Conservation (phyloP, 2,329 filamentous ascomycete genomes). For the Penicillium vulpinum region DNA sequence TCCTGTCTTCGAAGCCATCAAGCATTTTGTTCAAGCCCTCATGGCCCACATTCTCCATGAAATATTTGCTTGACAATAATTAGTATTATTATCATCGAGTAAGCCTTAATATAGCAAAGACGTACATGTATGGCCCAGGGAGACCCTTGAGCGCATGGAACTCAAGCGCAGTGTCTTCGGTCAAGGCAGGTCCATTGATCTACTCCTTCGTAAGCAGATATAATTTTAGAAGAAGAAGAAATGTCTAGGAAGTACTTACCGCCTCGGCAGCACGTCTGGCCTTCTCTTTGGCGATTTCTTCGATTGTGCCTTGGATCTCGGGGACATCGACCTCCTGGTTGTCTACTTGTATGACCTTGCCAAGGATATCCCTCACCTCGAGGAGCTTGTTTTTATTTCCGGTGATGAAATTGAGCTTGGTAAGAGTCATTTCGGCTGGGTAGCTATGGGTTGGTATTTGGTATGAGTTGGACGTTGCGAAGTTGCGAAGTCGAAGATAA, state of each 20-base stretch:
- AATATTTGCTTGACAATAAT: constrained; percentile 73
- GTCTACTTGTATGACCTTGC: constrained; percentile 67
- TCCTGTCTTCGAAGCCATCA: constrained; percentile 84
- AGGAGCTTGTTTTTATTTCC: constrained; percentile 91
- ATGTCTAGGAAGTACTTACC: constrained; percentile 50
- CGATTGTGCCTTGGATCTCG: constrained; percentile 88
- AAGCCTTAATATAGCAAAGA: constrained; percentile 17
- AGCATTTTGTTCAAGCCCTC: constrained; percentile 87
- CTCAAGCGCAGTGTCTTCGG: constrained; percentile 93
- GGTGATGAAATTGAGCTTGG: constrained; percentile 84
- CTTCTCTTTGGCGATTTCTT: constrained; percentile 89
- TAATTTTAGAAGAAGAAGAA: neutral
- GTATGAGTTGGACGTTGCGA: constrained; percentile 1
- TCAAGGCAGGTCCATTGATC: constrained; percentile 83
- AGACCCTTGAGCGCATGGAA: constrained; percentile 89
- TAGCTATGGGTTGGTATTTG: neutral
- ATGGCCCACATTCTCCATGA: constrained; percentile 79
- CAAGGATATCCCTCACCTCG: constrained; percentile 86
- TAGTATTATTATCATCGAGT: neutral
- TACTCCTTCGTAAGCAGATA: constrained; percentile 37
- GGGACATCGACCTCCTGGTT: constrained; percentile 76
- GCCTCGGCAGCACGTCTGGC: constrained; percentile 75
- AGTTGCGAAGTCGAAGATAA: neutral
- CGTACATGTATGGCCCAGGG: constrained; percentile 93
- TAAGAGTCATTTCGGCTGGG: constrained; percentile 48